Conservation (phyloP, 2,329 filamentous ascomycete species). For the Beauveria varroae region DNA sequence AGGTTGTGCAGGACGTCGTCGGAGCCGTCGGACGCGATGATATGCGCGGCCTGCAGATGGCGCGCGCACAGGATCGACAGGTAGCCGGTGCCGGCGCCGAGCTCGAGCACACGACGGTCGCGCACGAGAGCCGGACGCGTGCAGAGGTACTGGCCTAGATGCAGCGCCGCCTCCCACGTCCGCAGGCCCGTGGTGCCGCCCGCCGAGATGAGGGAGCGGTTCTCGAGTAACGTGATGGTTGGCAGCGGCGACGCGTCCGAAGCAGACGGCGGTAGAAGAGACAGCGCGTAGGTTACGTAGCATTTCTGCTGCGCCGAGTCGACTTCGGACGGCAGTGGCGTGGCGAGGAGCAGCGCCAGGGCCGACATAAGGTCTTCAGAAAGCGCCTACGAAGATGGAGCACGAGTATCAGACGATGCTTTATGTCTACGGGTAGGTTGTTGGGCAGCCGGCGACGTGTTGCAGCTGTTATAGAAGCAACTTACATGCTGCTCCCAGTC, state of each 20-base stretch:
- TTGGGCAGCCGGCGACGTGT: neutral
- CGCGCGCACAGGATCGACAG: conserved; percentile 68
- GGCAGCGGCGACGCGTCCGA: neutral
- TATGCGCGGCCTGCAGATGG: conserved; percentile 49
- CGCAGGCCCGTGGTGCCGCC: conserved; percentile 67
- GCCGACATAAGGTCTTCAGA: conserved; percentile 70
- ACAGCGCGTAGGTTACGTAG: conserved; percentile 63
- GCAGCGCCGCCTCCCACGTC: conserved; percentile 75
- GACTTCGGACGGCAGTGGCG: conserved; percentile 55
- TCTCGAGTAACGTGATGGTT: conserved; percentile 59
- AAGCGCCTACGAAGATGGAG: conserved; percentile 54
- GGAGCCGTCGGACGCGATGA: conserved; percentile 67
- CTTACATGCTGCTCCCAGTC: conserved; percentile 87
- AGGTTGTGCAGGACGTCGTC: conserved; percentile 62
- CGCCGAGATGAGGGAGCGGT: conserved; percentile 59
- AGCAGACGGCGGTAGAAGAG: conserved; percentile 16
- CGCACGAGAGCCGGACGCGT: conserved; percentile 35
- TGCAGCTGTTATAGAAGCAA: conserved; percentile 13
- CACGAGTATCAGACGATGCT: neutral
- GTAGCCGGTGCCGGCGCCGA: conserved; percentile 72
- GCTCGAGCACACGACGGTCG: conserved; percentile 57
- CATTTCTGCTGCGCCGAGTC: conserved; percentile 62
- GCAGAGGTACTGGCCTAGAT: conserved; percentile 63
- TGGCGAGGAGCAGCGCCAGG: conserved; percentile 57
- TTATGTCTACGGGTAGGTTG: conserved; percentile 1